Evolutionary conservation across 371 early-diverging fungal genomes (phyloP), one percentile per base, ranked within the genome.

Genomic region (Dichotomocladium elegans): DNA sequence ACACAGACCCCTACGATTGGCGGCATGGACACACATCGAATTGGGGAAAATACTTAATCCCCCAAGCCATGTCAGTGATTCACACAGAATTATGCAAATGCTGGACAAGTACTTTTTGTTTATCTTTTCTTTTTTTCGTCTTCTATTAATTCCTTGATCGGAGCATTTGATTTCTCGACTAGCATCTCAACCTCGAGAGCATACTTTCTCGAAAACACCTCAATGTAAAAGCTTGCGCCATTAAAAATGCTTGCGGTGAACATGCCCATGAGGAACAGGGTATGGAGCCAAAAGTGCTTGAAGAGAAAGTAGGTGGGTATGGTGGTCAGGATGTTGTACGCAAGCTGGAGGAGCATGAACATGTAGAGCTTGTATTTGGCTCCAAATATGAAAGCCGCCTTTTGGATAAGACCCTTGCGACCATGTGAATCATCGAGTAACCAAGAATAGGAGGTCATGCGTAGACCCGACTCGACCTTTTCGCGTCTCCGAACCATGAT

Each of bases 201-300:
- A 47, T 87, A 87, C 29, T 79, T 71, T 53, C 75, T 74, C 33
- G 80, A 78, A 49, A 87, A 87, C 1, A 87, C 85, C 46, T 87
- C 88, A 66, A 89, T 80, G 65, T 89, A 89, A 48, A 83, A 89
- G 54, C 72, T 75, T 0, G 86, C 87, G 0, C 87, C 89, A 37
- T 87, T 87, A 78, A 81, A 87, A 5, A 86, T 81, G 49, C 84
- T 80, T 34, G 76, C 78, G 15, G 68, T 70, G 53, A 86, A 74
- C 65, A 85, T 72, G 27, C 58, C 46, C 7, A 82, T 67, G 41
- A 89, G 57, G 45, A 82, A 85, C 1, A 57, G 43, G 5, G 86
- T 79, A 56, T 89, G 80, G 17, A 83, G 53, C 64, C 71, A 77
- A 57, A 79, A 78, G 50, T 60, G 60, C 29, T 69, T 63, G 58